Percentiles rank a stretch among this genome's conserved stretches.
Evolutionary conservation across 2,329 filamentous ascomycete species (phyloP).

Genomic region (Aspergillus udagawae): DNA sequence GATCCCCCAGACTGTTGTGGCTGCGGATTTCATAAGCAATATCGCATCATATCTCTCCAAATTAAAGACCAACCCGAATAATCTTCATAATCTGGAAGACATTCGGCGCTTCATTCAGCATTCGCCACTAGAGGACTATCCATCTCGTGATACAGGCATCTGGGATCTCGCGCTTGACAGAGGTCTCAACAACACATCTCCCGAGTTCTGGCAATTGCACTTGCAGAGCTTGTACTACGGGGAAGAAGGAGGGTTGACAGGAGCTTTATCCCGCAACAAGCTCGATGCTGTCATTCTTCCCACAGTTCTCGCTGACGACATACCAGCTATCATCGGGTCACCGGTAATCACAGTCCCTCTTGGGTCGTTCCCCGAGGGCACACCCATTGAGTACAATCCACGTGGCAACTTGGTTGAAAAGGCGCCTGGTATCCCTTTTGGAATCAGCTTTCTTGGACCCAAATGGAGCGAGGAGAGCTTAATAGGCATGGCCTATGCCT

Average conservation of each 20-base stretch:
- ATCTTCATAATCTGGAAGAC: constrained; percentile 50
- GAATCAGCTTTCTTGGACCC: constrained; percentile 59
- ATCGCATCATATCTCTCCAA: constrained; percentile 54
- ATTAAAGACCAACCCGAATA: constrained; percentile 56
- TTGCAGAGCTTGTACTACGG: constrained; percentile 52
- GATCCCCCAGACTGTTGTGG: constrained; percentile 42
- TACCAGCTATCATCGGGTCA: constrained; percentile 55
- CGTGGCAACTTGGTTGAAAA: constrained; percentile 51
- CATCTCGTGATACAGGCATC: constrained; percentile 53
- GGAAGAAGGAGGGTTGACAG: constrained; percentile 57
- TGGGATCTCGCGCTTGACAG: constrained; percentile 54
- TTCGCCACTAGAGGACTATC: constrained; percentile 55
- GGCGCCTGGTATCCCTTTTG: constrained; percentile 57
- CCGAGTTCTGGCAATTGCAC: constrained; percentile 56
- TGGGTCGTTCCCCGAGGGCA: constrained; percentile 51
- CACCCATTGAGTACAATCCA: constrained; percentile 35
- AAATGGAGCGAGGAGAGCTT: constrained; percentile 60
- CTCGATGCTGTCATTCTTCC: constrained; percentile 62
- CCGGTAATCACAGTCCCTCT: constrained; percentile 63
- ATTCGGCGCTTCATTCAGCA: constrained; percentile 54
- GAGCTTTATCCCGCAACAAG: constrained; percentile 53
- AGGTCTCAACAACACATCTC: constrained; percentile 54
- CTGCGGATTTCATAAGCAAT: constrained; percentile 57
- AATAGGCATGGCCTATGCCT: constrained; percentile 64
- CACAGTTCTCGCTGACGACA: constrained; percentile 44